A percentile compares a stretch with the other conserved stretches of the same genome.
phyloP scores from a whole-genome alignment of 2,329 filamentous ascomycete genomes.

The Teratosphaeriaceae sp. region DNA sequence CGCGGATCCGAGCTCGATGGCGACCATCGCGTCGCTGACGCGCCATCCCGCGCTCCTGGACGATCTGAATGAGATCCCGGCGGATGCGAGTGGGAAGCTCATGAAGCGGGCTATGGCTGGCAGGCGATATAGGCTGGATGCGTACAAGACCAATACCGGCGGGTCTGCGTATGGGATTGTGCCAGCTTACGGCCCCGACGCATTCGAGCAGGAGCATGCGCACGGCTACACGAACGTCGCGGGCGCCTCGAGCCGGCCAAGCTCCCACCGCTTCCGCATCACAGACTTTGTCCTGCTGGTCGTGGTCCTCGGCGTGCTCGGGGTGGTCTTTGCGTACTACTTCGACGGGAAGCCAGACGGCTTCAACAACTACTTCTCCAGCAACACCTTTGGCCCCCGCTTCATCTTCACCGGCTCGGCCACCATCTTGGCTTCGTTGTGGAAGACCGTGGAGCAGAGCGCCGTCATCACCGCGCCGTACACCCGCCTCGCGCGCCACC shows the following conservation, averaged over 20 bases:
- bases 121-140: constrained; percentile 10
- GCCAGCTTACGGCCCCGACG: background rate
- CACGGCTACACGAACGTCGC: constrained; percentile 1
- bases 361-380: constrained; percentile 18
- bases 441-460: constrained; percentile 14
- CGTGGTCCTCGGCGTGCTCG: constrained; percentile 10
- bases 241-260: background rate
- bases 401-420: constrained; percentile 16
- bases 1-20: constrained; percentile 14
- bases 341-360: constrained; percentile 10
- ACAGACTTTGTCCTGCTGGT: constrained; percentile 11
- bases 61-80: constrained; percentile 11
- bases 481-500: constrained; percentile 6
- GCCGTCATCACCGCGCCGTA: constrained; percentile 12
- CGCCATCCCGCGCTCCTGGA: constrained; percentile 11
- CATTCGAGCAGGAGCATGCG: background rate
- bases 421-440: constrained; percentile 12
- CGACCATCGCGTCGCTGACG: constrained; percentile 11
- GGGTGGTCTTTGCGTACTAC: constrained; percentile 14
- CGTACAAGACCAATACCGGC: constrained; percentile 8
- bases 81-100: constrained; percentile 3
- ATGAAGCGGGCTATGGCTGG: constrained; percentile 9
- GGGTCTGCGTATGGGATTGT: constrained; percentile 4
- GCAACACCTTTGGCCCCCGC: constrained; percentile 16
- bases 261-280: constrained; percentile 7